Evolutionary conservation across 176 grass and related monocot species (phyloP), one percentile per base, ranked within the genome.

Genomic region (Oryza australiensis): DNA sequence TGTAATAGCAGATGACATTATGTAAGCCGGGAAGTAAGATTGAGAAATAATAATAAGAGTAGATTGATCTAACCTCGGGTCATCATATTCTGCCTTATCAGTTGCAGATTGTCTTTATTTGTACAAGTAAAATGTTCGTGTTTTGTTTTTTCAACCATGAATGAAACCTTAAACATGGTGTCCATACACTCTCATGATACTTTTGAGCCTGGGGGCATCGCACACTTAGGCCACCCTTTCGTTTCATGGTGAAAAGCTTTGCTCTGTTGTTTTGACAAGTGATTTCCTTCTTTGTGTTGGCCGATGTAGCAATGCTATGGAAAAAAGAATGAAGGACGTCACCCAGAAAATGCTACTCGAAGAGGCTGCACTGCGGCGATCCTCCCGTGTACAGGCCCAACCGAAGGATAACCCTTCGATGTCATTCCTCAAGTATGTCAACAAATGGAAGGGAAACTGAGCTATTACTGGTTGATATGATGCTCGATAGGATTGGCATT

Each of bases 381-480:
- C 95, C 38, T 91, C 86, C 49, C 92, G 95, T 35, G 88, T 94
- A 35, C 86, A 84, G 22, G 90, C 86, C 20, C 92, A 98, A 41
- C 88, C 92, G 34, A 92, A 78, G 78, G 95, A 98, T n/a, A 63
- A 83, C 73, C 78, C 89, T 62, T 84, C 76, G 11, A 89, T 72
- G 53, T 86, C 86, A 46, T 94, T 93, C 86, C 92, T 98, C 72
- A 85, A 87, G 68, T 94, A 98, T 84, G 70, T 83, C 40, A 98
- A 98, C 88, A 91, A 65, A 78, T 94, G 79, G 90, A 98, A 88
- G 76, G 72, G 77, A 48, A 87, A 42, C 7, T 89, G 86, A 89
- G 78, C 26, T 71, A 60, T 27, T 35, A 46, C 35, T 37, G 35
- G 35, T 37, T 37, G 35, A 37, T 37, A 9, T 37, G 35, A 37